Percentiles rank a stretch among this genome's conserved stretches.
Conservation (phyloP, 1,139 yeast species). For the Taphrina pruni region DNA sequence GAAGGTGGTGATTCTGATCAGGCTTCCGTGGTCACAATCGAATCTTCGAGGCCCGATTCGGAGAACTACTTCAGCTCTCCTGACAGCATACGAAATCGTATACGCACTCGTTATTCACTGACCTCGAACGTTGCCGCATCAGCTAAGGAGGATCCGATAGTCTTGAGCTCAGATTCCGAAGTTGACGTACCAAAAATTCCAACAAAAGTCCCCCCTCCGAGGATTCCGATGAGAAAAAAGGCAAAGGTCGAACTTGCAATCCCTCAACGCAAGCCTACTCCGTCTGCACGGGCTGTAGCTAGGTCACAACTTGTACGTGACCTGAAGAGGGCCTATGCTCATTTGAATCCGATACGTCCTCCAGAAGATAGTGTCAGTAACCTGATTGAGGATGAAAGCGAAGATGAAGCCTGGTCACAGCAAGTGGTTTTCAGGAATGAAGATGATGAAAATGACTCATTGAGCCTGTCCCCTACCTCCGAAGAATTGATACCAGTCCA, state of each 20-base stretch:
- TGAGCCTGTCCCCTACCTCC: not conserved
- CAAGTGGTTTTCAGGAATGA: not conserved
- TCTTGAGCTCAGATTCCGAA: slow-evolving; percentile 7
- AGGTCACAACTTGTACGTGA: not conserved
- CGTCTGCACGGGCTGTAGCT: not conserved
- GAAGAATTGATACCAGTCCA: not conserved
- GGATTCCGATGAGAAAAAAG: not conserved
- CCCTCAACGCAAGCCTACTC: not conserved
- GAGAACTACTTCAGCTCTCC: slow-evolving; percentile 6
- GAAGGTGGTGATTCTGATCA: not conserved
- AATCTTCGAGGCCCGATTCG: not conserved
- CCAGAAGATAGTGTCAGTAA: not conserved
- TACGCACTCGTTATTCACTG: not conserved
- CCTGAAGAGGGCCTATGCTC: not conserved
- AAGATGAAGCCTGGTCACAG: slow-evolving; percentile 2
- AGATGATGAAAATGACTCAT: not conserved
- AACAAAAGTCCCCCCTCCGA: not conserved
- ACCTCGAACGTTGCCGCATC: not conserved
- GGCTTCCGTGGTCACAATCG: slow-evolving; percentile 2
- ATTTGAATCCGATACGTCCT: not conserved
- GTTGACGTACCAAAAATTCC: not conserved
- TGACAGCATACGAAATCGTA: not conserved
- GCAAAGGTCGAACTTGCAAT: not conserved
- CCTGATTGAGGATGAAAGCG: not conserved
- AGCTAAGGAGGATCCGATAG: not conserved